Base-by-base conservation (phyloP, 164 flowering plant genomes). In the Liriodendron chinense region DNA sequence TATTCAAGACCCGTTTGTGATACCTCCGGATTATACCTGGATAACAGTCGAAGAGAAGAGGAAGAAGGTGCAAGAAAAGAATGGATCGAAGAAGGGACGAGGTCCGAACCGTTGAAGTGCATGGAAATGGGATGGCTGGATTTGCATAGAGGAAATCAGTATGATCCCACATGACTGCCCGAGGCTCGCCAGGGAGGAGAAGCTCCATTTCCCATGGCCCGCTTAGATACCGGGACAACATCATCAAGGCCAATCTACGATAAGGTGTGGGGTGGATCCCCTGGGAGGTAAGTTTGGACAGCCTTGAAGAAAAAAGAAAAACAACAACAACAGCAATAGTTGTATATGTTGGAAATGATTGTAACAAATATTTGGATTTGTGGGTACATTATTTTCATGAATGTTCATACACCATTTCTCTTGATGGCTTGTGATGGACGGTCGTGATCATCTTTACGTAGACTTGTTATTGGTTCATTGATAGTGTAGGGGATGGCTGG, bases 1-100 rank as follows among this genome's bases (percentile, higher is more conserved):
- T 71, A 76, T 84, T 70, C 94, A 87, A 69, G 97, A 94, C 72
- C 99, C 94, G 6, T 96, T 96, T 78, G 85, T 78, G 0, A 86
- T 96, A 75, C 98, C 99, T 3, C 57, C 86, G 9, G 97, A 89
- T 65, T 94, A 96, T 72, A 83, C 84, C n/a, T 96, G 98, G 99
- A 74, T 90, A 69, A 86, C 92, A 14, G 86, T 90, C 7, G 97
- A 94, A 82, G 94, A 79, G 34, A 94, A 94, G 94, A 96, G 86
- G 74, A 91, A 90, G 88, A 91, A 88, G 82, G 88, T 86, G 90
- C 94, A 87, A 81, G 97, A 92, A 75, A 80, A 75, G 87, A 85
- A 73, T 83, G 91, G 89, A 78, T 79, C 89, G 12, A 94, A 89
- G 89, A 90, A 83, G 71, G 90, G 84, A 20, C 90, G 81, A 81